Base-by-base conservation (phyloP, 176 grass and related monocot genomes). In the Avena atlantica region DNA sequence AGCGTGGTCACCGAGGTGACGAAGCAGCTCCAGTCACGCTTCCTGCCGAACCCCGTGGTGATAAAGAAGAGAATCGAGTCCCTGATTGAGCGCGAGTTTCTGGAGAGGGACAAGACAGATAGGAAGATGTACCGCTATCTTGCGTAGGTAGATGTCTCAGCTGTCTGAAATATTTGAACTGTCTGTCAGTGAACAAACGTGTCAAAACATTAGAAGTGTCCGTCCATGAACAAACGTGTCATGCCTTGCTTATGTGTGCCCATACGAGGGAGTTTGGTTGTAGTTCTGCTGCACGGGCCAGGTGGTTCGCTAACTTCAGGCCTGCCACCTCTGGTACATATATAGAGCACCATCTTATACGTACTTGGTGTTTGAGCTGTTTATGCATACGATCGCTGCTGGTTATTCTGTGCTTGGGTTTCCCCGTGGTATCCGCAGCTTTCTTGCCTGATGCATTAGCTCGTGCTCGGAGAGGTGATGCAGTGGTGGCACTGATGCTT, bases 61-160 rank as follows among this genome's bases (percentile, higher is more conserved):
- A 93, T 93, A 51, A 93, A 93, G 89, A 93, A 93, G 49, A 72
- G 92, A 11, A 89, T 93, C 1, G 92, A 93, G 83, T 91, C 89
- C n/a, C 89, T 93, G 11, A 93, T 93, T 8, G 89, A 93, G 83
- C 82, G 89, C 1, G 92, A 93, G 48, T 93, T 91, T 59, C 79
- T 93, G 25, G 92, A 93, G 72, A 86, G 92, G 86, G 92, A 93
- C 77, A 93, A 91, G 86, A 40, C 42, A 34, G 89, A 93, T 65
- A 80, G 89, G 89, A 93, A 83, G 79, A 62, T 93, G 44, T 93
- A 91, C 84, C 86, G 89, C n/a, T 93, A 93, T 79, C 83, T 81
- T 0, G 79, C 79, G 0, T 81, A 81, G 61, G 44, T 81, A 78
- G 51, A 20, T 57, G 25, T 55, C 8, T 16, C 24, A 10, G 78